A percentile compares a stretch with the other conserved stretches of the same genome.
Evolutionary conservation across 1,139 yeast species (phyloP).

Genomic region (Debaryomyces robertsiae): DNA sequence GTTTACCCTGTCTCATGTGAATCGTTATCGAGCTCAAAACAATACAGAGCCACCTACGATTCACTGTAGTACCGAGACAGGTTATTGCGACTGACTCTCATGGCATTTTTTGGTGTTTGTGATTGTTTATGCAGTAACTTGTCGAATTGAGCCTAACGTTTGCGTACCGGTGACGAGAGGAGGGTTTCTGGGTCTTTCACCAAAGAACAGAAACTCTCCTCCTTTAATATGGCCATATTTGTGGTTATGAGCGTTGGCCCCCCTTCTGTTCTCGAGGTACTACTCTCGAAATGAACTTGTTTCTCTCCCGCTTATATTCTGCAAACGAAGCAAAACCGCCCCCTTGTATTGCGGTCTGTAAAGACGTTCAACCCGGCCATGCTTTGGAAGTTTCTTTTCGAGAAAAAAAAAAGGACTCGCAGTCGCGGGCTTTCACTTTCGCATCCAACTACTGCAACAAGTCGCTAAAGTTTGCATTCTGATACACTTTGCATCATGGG

Average conservation of each 20-base stretch:
- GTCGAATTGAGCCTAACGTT: not conserved
- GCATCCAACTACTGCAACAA: no score
- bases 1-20: slow-evolving; percentile 43
- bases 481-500: no score
- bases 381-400: no score
- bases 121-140: slow-evolving; percentile 10
- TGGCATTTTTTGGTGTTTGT: slow-evolving; percentile 12
- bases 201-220: not conserved
- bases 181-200: not conserved
- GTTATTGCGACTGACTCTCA: slow-evolving; percentile 12
- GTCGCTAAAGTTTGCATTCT: no score
- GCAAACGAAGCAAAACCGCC: no score
- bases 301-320: no score
- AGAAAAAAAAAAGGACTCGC: no score
- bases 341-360: no score
- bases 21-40: slow-evolving; percentile 56
- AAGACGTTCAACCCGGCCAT: no score
- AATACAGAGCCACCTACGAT: slow-evolving; percentile 68
- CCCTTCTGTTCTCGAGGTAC: no score
- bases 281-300: no score
- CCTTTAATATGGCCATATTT: not conserved
- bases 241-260: slow-evolving; percentile 9
- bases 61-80: slow-evolving; percentile 30
- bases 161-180: not conserved
- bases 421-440: no score